These are phyloP conservation scores for Stellera chamaejasme DNA, from an alignment of 345 rosid species.

Conservation along the genomic window DNA sequence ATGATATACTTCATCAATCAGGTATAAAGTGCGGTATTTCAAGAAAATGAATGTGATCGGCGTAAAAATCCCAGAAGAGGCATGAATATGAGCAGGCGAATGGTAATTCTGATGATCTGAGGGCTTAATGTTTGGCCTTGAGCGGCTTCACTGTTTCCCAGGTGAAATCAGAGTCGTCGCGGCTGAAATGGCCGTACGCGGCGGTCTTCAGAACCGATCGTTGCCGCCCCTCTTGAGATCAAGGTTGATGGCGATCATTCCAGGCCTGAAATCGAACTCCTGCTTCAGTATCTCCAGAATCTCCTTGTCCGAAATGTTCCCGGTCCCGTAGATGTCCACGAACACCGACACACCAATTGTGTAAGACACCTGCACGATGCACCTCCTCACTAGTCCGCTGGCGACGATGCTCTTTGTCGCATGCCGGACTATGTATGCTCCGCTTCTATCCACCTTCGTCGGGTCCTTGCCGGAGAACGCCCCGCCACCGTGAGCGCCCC, in stretches of 20 bases:
- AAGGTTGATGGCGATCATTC: constrained; percentile 50
- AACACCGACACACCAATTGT: constrained; percentile 58
- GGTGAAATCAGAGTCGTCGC: constrained; percentile 47
- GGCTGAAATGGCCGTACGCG: constrained; percentile 50
- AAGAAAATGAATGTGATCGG: background rate
- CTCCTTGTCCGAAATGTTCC: constrained; percentile 48
- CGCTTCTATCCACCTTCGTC: constrained; percentile 72
- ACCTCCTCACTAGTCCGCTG: constrained; percentile 46
- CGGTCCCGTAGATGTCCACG: constrained; percentile 41
- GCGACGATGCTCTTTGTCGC: constrained; percentile 59
- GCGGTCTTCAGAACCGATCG: constrained; percentile 55
- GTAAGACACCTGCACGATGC: constrained; percentile 56
- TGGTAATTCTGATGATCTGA: background rate
- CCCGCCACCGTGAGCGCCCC: constrained; percentile 88
- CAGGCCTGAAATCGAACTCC: constrained; percentile 54
- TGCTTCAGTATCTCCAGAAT: constrained; percentile 56
- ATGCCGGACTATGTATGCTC: constrained; percentile 66
- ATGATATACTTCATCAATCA: too few relatives aligned
- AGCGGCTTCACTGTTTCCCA: constrained; percentile 60
- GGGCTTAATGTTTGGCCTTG: constrained; percentile 30
- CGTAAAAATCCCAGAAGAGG: background rate
- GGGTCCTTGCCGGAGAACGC: constrained; percentile 83
- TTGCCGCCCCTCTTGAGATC: constrained; percentile 53
- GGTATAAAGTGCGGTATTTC: too few relatives aligned
- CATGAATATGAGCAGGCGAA: too few relatives aligned